Evolutionary conservation across 176 grass and related monocot species (phyloP), one percentile per base, ranked within the genome.

Genomic region (barley (Hordeum vulgare)): DNA sequence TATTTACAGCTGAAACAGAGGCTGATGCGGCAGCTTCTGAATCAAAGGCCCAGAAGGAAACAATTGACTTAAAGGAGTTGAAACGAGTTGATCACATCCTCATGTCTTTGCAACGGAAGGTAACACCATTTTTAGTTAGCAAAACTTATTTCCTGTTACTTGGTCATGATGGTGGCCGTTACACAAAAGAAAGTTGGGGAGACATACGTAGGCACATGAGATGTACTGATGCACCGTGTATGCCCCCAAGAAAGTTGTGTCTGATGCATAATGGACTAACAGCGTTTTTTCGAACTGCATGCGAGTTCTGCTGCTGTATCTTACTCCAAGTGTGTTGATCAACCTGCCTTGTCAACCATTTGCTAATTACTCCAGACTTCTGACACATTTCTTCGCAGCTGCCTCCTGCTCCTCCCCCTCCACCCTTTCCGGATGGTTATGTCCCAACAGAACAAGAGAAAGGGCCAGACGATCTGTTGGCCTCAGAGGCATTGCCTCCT

Each of bases 41-140:
- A 85, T 76, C 75, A 21, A 99, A 94, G 82, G 71, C 64, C 15
- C 84, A 86, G 56, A 99, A 99, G 89, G 96, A 94, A 83, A 58
- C 93, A 84, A 89, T 99, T 44, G 85, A 99, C 49, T 66, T 96
- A 15, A 99, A 99, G 85, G 96, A 99, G 85, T 53, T 99, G 47
- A 99, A 92, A 87, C 81, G 96, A 85, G 86, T 99, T 27, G 93
- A 99, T 86, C 89, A 90, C 72, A 99, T 99, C 79, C 91, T 96
- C 54, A 41, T 76, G 61, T 75, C 89, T 47, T 91, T 99, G 77
- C 90, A 89, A 86, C 83, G 91, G 56, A 96, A 92, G 96, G 96
- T 96, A 92, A 49, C 68, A 66, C 79, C 59, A 34, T 20, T 3
- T 78, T 66, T 56, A 56, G 31, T 56, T 27, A 27, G 36, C 8